Evolutionary conservation across 805 yeast species (phyloP).

Genomic region (Monosporozyma siamensis): DNA sequence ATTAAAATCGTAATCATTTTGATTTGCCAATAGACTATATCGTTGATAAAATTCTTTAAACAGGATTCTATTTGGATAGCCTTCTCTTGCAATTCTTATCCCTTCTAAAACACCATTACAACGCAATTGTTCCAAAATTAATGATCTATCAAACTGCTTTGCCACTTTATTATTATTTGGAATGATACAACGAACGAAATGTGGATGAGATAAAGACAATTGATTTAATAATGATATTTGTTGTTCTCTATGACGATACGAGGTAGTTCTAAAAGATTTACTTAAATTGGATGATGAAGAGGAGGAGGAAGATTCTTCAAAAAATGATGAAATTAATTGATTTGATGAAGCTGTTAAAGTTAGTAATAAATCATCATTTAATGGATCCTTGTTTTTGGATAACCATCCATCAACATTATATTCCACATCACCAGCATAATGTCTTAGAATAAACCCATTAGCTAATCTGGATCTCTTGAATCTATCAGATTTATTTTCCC

Average conservation of each 20-base stretch:
- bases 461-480: constrained; percentile 67
- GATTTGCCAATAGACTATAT: constrained; percentile 53
- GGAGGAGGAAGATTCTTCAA: no score
- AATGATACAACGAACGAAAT: constrained; percentile 89
- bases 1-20: constrained; percentile 28
- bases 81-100: constrained; percentile 91
- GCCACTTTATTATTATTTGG: constrained; percentile 77
- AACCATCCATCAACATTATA: constrained; percentile 89
- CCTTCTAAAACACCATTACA: constrained; percentile 99
- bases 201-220: constrained; percentile 78
- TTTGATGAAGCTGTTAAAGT: constrained; percentile 52
- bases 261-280: constrained; percentile 47
- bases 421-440: constrained; percentile 96
- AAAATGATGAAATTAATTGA: constrained; percentile 46
- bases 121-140: constrained; percentile 81
- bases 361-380: constrained; percentile 62
- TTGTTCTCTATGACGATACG: constrained; percentile 84
- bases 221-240: constrained; percentile 61
- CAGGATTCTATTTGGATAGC: constrained; percentile 86
- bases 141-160: constrained; percentile 55
- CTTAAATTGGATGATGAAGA: constrained; percentile 3
- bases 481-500: constrained; percentile 46
- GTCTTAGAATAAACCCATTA: constrained; percentile 74
- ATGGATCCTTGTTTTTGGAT: constrained; percentile 88
- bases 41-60: constrained; percentile 72